Evolutionary conservation across 2,329 filamentous ascomycete species (phyloP).

Genomic region (Alternaria ventricosa): DNA sequence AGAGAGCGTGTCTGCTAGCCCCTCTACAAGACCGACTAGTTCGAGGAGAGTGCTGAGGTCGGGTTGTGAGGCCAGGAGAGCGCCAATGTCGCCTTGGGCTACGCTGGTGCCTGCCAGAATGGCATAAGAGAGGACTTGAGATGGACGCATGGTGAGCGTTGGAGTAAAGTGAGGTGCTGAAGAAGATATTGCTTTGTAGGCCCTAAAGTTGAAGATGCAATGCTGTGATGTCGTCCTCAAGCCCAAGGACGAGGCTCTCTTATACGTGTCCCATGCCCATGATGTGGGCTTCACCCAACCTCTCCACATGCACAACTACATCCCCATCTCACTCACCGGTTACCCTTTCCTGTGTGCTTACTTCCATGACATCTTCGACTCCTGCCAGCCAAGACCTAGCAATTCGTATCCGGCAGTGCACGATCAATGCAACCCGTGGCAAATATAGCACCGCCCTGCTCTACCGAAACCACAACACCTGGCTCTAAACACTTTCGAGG

Average conservation of each 20-base stretch:
- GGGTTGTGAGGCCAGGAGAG: conserved; percentile 38
- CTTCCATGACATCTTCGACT: conserved; percentile 12
- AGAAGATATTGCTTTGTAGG: background rate
- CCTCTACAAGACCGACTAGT: conserved; percentile 49
- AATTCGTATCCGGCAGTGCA: background rate
- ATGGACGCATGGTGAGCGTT: conserved; percentile 25
- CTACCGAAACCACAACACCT: background rate
- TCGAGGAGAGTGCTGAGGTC: conserved; percentile 43
- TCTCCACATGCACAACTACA: background rate
- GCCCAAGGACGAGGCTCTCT: background rate
- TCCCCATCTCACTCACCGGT: background rate
- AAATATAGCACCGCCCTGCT: background rate
- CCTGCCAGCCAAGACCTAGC: background rate
- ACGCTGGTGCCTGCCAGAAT: conserved; percentile 30
- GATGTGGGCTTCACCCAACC: background rate
- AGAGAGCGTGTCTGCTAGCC: conserved; percentile 48
- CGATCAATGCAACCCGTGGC: background rate
- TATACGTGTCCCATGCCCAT: background rate
- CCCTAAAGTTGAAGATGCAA: background rate
- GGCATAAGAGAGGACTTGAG: conserved; percentile 20
- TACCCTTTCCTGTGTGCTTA: background rate
- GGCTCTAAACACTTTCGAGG: background rate
- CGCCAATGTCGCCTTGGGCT: conserved; percentile 40
- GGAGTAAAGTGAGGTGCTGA: background rate
- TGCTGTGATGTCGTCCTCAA: background rate